Evolutionary conservation across 331 rosid species (phyloP).

Genomic region (Telfairia occidentalis): DNA sequence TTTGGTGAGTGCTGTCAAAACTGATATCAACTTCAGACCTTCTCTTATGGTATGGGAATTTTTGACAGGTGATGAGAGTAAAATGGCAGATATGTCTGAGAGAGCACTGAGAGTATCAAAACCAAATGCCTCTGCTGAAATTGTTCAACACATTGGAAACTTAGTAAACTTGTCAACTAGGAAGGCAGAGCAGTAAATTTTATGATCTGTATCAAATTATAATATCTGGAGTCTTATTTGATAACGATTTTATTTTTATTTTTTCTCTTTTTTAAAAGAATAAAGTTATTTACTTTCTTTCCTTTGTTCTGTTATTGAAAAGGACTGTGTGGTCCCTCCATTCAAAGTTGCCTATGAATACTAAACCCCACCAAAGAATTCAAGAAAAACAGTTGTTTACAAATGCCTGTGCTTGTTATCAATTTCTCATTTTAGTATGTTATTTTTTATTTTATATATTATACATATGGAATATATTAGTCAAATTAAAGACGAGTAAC

Average conservation of each 20-base stretch:
- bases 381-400: no score
- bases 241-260: not conserved
- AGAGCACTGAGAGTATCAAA: conserved; percentile 62
- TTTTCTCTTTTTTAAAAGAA: not conserved
- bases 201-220: no score
- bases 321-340: not conserved
- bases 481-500: no score
- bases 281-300: not conserved
- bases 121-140: conserved; percentile 47
- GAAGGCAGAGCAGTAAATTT: conserved; percentile 4
- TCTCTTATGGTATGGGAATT: not conserved
- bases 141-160: conserved; percentile 44
- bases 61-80: conserved; percentile 42
- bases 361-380: no score
- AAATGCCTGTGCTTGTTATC: no score
- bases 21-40: not conserved
- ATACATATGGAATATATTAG: no score
- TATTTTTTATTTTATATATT: no score
- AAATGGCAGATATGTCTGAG: conserved; percentile 60
- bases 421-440: no score
- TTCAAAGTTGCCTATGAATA: no score
- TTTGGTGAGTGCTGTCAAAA: not conserved
- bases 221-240: not conserved
- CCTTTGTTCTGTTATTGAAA: not conserved
- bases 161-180: conserved; percentile 26